These are phyloP conservation scores for Solanum virginianum DNA, from an alignment of 257 asterid species.

Conservation along the genomic window DNA sequence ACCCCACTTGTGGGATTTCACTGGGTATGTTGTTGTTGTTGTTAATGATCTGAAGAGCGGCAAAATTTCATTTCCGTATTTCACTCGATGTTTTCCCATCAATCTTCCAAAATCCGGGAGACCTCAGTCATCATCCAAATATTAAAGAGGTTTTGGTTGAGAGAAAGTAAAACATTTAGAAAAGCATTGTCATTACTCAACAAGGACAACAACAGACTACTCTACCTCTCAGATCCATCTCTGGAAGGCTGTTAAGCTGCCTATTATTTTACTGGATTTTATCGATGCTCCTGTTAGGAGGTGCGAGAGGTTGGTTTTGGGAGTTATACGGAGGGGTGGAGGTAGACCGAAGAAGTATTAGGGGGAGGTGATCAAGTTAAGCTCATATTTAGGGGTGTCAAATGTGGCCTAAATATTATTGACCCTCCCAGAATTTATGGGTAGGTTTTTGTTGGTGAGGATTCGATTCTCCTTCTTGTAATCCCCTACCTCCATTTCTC, in stretches of 20 bases:
- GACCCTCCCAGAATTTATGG: background rate
- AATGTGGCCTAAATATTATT: background rate
- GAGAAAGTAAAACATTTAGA: background rate
- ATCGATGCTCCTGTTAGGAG: too few relatives aligned
- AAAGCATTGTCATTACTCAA: background rate
- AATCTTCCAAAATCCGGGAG: too few relatives aligned
- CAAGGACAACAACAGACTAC: background rate
- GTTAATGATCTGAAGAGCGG: background rate
- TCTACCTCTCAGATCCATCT: background rate
- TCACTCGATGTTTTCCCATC: too few relatives aligned
- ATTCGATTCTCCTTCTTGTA: background rate
- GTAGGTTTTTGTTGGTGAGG: background rate
- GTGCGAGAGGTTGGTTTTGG: too few relatives aligned
- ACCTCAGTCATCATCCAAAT: too few relatives aligned
- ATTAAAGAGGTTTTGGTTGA: background rate
- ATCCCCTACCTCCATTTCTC: background rate
- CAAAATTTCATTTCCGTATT: too few relatives aligned
- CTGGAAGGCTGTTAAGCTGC: too few relatives aligned
- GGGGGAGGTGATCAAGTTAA: background rate
- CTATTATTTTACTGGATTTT: too few relatives aligned
- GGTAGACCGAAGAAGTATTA: too few relatives aligned
- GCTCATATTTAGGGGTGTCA: background rate
- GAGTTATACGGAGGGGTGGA: too few relatives aligned
- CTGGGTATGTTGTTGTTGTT: too few relatives aligned
- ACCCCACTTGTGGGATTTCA: too few relatives aligned